Evolutionary conservation across 345 rosid species (phyloP), one percentile per base, ranked within the genome.

Genomic region (Carallia pectinifolia): DNA sequence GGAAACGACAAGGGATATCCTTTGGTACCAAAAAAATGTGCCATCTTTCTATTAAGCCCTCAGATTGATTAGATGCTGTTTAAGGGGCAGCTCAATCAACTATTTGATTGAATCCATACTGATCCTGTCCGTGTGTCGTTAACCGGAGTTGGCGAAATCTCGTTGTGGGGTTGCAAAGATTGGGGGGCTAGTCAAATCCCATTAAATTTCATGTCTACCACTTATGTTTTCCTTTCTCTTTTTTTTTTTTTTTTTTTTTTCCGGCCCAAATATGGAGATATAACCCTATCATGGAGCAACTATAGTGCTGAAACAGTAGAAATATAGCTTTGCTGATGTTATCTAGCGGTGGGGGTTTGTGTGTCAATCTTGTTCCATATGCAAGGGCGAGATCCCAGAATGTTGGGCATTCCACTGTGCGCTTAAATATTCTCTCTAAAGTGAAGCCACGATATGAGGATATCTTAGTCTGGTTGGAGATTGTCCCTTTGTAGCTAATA

Each of bases 321-420:
- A 23, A 4, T 44, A 10, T 48, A 44, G 33, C n/a, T 53, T 31
- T 2, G 13, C n/a, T 63, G 15, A 23, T 52, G 58, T 64, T 33
- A 54, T 40, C 37, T 69, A 58, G 63, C 19, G 74, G 65, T 79
- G 72, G 78, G 76, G 69, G 53, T 65, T 72, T 10, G 39, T 63
- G 50, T 31, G 50, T 27, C 53, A 48, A 9, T 38, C 34, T 66
- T 67, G 66, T 74, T 62, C 59, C 67, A 15, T 53, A 58, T 77
- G 59, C 38, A 64, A 33, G 31, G 23, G 34, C 36, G 65, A 29
- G 61, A 47, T 54, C 66, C 40, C 47, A 40, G 50, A 10, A 16
- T 58, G 64, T 33, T n/a, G n/a, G n/a, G n/a, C n/a, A n/a, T n/a
- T n/a, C n/a, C n/a, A n/a, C 34, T 33, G 4, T 33, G 34, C 34